A percentile compares a stretch with the other conserved stretches of the same genome.
phyloP scores from a whole-genome alignment of 225 moss, liverwort and hornwort genomes.

The Rhytidiadelphus loreus region DNA sequence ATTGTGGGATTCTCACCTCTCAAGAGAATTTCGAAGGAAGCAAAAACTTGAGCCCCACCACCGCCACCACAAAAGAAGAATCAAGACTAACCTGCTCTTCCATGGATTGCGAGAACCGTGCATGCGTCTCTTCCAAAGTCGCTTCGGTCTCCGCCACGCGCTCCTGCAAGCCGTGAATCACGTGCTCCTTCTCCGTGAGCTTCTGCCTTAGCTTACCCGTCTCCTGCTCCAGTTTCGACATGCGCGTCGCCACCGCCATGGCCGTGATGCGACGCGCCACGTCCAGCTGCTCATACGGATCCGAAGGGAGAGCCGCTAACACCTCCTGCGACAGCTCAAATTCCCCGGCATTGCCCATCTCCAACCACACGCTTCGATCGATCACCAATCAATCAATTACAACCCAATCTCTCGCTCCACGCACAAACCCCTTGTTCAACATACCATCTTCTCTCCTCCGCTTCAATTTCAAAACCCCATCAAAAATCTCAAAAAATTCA shows the following conservation, averaged over 20 bases:
- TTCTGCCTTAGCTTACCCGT: slow-evolving; percentile 76
- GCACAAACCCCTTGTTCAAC: not conserved
- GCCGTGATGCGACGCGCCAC: slow-evolving; percentile 85
- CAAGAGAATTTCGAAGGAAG: not conserved
- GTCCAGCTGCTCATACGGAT: slow-evolving; percentile 95
- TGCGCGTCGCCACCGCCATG: slow-evolving; percentile 81
- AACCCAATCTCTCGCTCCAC: not conserved
- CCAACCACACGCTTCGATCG: not conserved
- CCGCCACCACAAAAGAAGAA: not conserved
- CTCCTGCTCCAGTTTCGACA: slow-evolving; percentile 81
- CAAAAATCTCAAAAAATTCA: not conserved
- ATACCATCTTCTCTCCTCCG: not conserved
- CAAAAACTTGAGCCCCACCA: not conserved
- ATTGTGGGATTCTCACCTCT: not conserved
- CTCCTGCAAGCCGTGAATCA: slow-evolving; percentile 76
- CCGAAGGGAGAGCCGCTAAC: slow-evolving; percentile 62
- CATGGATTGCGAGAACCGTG: slow-evolving; percentile 54
- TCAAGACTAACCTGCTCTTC: slow-evolving; percentile 47
- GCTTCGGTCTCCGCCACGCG: slow-evolving; percentile 70
- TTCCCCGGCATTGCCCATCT: slow-evolving; percentile 86
- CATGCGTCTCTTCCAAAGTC: slow-evolving; percentile 61
- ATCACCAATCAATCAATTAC: not conserved
- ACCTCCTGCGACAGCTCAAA: slow-evolving; percentile 84
- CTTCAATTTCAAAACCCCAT: not conserved
- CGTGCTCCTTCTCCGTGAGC: slow-evolving; percentile 80